Conservation (phyloP, 306 rosid species). For the Delonix regia region DNA sequence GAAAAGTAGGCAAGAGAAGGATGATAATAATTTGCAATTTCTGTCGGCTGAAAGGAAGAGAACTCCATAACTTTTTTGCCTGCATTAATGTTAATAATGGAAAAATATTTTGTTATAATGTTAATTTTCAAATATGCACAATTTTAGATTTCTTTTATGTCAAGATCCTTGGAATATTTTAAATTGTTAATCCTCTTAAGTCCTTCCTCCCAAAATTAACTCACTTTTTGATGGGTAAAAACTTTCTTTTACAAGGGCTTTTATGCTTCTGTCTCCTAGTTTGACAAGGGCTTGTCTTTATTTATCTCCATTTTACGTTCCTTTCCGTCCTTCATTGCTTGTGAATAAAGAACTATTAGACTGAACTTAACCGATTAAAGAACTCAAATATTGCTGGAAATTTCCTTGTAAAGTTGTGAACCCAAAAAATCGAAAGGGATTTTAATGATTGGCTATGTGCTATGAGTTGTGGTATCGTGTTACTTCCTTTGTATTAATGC, state of each 20-base stretch:
- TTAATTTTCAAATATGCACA: neutral
- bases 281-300: neutral
- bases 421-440: neutral
- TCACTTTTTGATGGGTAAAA: neutral
- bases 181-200: neutral
- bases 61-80: neutral
- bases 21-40: neutral
- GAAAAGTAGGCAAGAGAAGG: constrained; percentile 6
- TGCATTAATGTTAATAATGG: neutral
- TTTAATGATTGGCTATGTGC: neutral
- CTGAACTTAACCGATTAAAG: neutral
- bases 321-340: neutral
- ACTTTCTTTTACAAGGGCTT: neutral
- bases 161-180: neutral
- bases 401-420: neutral
- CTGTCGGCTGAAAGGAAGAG: neutral
- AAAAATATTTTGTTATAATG: neutral
- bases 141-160: neutral
- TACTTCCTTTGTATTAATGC: neutral
- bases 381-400: neutral
- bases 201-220: neutral
- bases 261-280: neutral
- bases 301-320: neutral
- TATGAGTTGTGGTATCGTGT: neutral
- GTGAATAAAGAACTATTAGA: neutral